These are phyloP conservation scores for Phytophthora citricola DNA, from an alignment of 352 stramenopile species.

Conservation along the genomic window DNA sequence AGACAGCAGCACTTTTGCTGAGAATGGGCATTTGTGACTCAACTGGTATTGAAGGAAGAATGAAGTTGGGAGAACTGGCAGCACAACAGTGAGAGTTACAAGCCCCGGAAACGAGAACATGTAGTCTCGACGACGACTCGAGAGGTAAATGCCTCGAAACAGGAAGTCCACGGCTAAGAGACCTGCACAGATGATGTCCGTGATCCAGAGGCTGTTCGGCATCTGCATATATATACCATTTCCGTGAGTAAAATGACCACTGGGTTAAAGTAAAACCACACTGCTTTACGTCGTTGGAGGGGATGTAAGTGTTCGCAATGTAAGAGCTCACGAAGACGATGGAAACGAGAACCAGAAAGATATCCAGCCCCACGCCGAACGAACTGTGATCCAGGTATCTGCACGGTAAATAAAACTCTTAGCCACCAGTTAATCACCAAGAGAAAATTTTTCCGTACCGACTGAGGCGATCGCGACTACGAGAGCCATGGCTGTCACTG, in stretches of 20 bases:
- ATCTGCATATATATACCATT: constrained; percentile 40
- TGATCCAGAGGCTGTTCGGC: constrained; percentile 61
- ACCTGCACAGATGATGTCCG: constrained; percentile 68
- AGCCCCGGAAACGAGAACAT: constrained; percentile 65
- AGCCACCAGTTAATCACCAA: not conserved
- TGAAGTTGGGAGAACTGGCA: constrained; percentile 74
- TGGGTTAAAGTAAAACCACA: not conserved
- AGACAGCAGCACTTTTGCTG: no score
- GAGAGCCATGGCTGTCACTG: constrained; percentile 21
- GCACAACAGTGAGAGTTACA: constrained; percentile 68
- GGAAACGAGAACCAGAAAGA: constrained; percentile 44
- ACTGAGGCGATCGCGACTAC: constrained; percentile 41
- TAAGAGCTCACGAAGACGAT: constrained; percentile 69
- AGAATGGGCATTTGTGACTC: constrained; percentile 18
- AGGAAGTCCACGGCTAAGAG: constrained; percentile 70
- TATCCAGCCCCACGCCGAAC: constrained; percentile 33
- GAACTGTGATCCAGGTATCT: constrained; percentile 41
- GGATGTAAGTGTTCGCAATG: constrained; percentile 80
- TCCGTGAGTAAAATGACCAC: no score
- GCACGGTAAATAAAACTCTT: not conserved
- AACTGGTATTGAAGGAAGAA: constrained; percentile 80
- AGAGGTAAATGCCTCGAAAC: constrained; percentile 79
- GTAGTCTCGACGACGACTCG: constrained; percentile 70
- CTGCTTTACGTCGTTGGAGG: constrained; percentile 47
- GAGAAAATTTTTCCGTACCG: constrained; percentile 13